Conservation (phyloP, 1,139 yeast species). For the Hyphopichia fennica region DNA sequence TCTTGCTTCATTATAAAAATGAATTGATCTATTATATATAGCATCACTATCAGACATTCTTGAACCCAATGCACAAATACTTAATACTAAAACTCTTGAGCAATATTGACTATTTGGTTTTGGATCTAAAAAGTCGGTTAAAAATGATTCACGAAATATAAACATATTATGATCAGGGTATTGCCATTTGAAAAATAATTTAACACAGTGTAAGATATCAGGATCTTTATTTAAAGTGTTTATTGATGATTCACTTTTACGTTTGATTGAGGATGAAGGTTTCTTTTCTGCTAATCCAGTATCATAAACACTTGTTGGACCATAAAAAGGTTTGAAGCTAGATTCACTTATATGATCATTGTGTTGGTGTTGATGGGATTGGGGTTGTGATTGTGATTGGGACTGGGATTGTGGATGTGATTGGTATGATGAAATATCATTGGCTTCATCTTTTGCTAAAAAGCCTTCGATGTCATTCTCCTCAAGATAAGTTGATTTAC, state of each 20-base stretch:
- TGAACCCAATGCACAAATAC: slow-evolving; percentile 60
- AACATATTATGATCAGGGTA: slow-evolving; percentile 66
- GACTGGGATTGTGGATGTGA: too few relatives aligned
- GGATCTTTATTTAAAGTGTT: slow-evolving; percentile 35
- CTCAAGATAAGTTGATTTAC: slow-evolving; percentile 20
- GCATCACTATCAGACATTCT: slow-evolving; percentile 46
- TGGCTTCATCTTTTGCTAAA: slow-evolving; percentile 8
- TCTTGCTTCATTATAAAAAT: slow-evolving; percentile 51
- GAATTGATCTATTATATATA: slow-evolving; percentile 35
- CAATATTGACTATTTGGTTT: slow-evolving; percentile 48
- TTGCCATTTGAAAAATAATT: slow-evolving; percentile 62
- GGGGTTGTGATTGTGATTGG: too few relatives aligned
- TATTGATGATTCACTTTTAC: slow-evolving; percentile 24
- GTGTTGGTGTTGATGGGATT: background rate
- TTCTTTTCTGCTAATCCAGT: slow-evolving; percentile 23
- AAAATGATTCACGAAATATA: slow-evolving; percentile 62
- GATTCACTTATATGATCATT: background rate
- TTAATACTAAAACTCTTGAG: slow-evolving; percentile 50
- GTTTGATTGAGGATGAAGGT: slow-evolving; percentile 16
- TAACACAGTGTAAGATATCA: slow-evolving; percentile 49
- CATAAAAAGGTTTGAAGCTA: slow-evolving; percentile 36
- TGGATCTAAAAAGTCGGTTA: slow-evolving; percentile 56
- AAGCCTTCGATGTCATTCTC: slow-evolving; percentile 15
- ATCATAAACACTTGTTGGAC: slow-evolving; percentile 53
- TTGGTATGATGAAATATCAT: too few relatives aligned